These are phyloP conservation scores for Endocalyx cinctus DNA, from an alignment of 2,329 filamentous ascomycete genomes.

Conservation along the genomic window DNA sequence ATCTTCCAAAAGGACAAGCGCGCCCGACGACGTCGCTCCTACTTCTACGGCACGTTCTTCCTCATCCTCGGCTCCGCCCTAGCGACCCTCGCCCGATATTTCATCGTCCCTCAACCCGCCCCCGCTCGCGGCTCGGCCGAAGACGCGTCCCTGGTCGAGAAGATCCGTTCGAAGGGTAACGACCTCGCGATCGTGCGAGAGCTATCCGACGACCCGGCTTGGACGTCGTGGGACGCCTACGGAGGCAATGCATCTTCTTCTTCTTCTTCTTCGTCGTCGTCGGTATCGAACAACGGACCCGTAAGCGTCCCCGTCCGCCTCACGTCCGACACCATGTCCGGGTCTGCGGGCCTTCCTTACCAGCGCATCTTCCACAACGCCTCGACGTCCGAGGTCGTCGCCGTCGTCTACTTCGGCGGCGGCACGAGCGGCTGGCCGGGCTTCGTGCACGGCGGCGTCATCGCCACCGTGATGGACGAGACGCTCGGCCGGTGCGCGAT, in stretches of 20 bases:
- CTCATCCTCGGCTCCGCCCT: conserved; percentile 34
- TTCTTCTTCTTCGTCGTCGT: too few species aligned
- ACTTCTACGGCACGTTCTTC: conserved; percentile 30
- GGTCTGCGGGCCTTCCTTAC: conserved; percentile 38
- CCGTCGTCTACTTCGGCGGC: conserved; percentile 65
- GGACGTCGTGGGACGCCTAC: conserved; percentile 39
- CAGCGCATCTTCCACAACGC: conserved; percentile 63
- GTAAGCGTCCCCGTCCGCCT: conserved; percentile 19
- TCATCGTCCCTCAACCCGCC: conserved; percentile 39
- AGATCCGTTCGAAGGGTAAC: conserved; percentile 38
- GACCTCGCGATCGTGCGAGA: conserved; percentile 44
- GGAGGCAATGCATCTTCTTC: too few species aligned
- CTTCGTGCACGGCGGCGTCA: conserved; percentile 65
- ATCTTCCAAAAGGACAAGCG: too few species aligned
- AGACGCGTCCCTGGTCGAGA: conserved; percentile 35
- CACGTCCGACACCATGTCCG: conserved; percentile 38
- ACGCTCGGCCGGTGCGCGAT: conserved; percentile 60
- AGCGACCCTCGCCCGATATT: conserved; percentile 34
- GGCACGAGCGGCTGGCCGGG: conserved; percentile 65
- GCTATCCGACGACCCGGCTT: conserved; percentile 38
- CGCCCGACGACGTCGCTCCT: conserved; percentile 15
- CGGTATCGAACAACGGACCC: conserved; percentile 3
- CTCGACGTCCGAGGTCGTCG: conserved; percentile 51
- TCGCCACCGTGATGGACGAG: conserved; percentile 67
- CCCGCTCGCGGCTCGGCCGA: conserved; percentile 33